These are phyloP conservation scores for Thozetella sp. DNA, from an alignment of 495 filamentous ascomycete species.

Conservation along the genomic window DNA sequence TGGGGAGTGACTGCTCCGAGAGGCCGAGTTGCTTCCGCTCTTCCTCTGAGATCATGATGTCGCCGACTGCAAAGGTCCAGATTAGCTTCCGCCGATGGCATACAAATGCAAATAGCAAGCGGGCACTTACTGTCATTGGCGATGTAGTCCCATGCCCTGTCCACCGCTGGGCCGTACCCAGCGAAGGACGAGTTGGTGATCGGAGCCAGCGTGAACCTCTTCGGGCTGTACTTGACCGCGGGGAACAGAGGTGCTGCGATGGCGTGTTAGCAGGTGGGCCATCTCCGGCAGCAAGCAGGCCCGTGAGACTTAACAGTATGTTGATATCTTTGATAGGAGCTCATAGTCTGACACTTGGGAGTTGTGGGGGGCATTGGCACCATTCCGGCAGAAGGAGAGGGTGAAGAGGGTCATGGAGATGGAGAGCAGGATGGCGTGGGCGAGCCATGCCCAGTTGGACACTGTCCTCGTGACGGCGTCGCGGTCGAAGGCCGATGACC, in stretches of 20 bases:
- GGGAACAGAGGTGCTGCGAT: constrained; percentile 42
- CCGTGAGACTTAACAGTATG: constrained; percentile 28
- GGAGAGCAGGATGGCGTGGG: constrained; percentile 41
- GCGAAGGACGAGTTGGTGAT: constrained; percentile 40
- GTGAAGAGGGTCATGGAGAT: constrained; percentile 41
- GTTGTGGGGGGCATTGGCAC: constrained; percentile 23
- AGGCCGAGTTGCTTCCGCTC: constrained; percentile 48
- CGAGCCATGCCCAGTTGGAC: constrained; percentile 42
- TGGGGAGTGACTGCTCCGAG: constrained; percentile 41
- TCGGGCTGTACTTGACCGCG: constrained; percentile 44
- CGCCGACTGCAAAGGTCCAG: constrained; percentile 28
- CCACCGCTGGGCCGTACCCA: constrained; percentile 43
- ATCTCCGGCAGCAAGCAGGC: not conserved
- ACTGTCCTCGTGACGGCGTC: constrained; percentile 2
- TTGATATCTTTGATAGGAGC: constrained; percentile 11
- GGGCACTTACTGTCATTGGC: constrained; percentile 36
- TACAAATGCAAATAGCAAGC: not conserved
- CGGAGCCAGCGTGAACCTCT: constrained; percentile 41
- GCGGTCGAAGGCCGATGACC: constrained; percentile 9
- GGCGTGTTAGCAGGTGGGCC: constrained; percentile 17
- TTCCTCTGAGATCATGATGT: constrained; percentile 51
- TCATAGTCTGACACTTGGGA: constrained; percentile 12
- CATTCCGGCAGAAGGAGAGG: constrained; percentile 34
- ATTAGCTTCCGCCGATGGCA: constrained; percentile 2
- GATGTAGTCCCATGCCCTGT: constrained; percentile 43